Base-by-base conservation (phyloP, 192 early-diverging fungal species). In the Backusella luteola region DNA sequence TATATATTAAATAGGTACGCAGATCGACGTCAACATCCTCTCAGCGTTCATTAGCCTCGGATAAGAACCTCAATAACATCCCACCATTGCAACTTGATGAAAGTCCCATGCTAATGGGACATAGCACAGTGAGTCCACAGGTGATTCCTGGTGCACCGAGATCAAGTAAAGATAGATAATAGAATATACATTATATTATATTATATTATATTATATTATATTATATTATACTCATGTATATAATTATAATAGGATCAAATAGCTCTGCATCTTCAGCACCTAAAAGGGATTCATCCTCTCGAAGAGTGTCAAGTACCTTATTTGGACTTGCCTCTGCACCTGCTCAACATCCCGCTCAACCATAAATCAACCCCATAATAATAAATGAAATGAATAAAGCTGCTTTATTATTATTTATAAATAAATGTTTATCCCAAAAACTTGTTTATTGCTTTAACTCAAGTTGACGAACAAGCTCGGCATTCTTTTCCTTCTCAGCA, bases 11-110 rank as follows among this genome's bases (percentile, higher is more conserved):
- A 52, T 15, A 78, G 77, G 77, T 52, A 9, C 73, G 73, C 34
- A 73, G 77, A 15, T 79, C 77, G 5, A 79, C 77, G 0, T 79
- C 77, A 14, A 79, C 77, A 12, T 79, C 77, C 14, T 79, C 77
- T 23, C 77, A 79, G 14, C 70, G 77, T 4, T 79, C 77, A 0
- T 32, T 69, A 12, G 68, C 73, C 7, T 79, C 77, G 4, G 77
- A 79, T 67, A 79, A 79, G 67, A 69, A 73, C 14, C 34, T 53
- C 23, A 74, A 35, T 42, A 36, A 67, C 26, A 79, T 79, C 15
- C 77, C 77, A n/a, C 77, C 77, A 39, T 67, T 79, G 29, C 77
- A 79, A 15, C 63, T 79, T 5, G 77, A 79, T 42, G 56, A 66
- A 1, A 71, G 52, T 23, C 21, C 73, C n/a, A 49, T 49, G 46